Evolutionary conservation across 148 eudicot genomes (phyloP).

Genomic region (Linanthus parryae): DNA sequence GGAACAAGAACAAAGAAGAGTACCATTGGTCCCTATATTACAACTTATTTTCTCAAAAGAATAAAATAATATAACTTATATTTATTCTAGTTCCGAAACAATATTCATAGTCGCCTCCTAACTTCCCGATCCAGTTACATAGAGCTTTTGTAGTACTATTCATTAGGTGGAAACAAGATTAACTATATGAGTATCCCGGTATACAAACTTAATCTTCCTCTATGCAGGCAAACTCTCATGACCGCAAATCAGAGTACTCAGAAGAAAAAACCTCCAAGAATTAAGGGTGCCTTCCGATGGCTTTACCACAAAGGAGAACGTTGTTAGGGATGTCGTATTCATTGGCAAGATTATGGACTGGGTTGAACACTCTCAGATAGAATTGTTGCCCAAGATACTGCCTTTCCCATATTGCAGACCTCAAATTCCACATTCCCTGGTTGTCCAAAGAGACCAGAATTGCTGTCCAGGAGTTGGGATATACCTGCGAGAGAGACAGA

Average conservation of each 20-base stretch:
- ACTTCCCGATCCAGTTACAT: too few relatives aligned
- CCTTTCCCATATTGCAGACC: slow-evolving; percentile 58
- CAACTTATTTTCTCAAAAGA: too few relatives aligned
- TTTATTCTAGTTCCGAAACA: too few relatives aligned
- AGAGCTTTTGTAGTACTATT: too few relatives aligned
- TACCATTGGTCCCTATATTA: too few relatives aligned
- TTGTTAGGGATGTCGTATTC: slow-evolving; percentile 44
- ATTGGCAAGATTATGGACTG: slow-evolving; percentile 25
- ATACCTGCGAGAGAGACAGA: slow-evolving; percentile 28
- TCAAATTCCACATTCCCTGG: slow-evolving; percentile 74
- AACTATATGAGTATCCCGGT: too few relatives aligned
- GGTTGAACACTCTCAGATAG: slow-evolving; percentile 36
- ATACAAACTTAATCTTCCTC: too few relatives aligned
- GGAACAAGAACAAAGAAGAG: too few relatives aligned
- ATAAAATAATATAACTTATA: too few relatives aligned
- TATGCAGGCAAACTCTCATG: slow-evolving; percentile 22
- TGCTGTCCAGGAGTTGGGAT: slow-evolving; percentile 54
- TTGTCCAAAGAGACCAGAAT: slow-evolving; percentile 58
- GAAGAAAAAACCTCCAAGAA: not conserved
- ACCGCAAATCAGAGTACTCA: not conserved
- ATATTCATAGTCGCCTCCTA: too few relatives aligned
- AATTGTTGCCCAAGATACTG: slow-evolving; percentile 55
- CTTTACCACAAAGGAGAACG: slow-evolving; percentile 50
- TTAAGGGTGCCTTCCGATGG: slow-evolving; percentile 28
- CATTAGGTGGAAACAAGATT: too few relatives aligned